A percentile compares a stretch with the other conserved stretches of the same genome.
Conservation (phyloP, 192 early-diverging fungal genomes). For the Neocallimastix lanati region DNA sequence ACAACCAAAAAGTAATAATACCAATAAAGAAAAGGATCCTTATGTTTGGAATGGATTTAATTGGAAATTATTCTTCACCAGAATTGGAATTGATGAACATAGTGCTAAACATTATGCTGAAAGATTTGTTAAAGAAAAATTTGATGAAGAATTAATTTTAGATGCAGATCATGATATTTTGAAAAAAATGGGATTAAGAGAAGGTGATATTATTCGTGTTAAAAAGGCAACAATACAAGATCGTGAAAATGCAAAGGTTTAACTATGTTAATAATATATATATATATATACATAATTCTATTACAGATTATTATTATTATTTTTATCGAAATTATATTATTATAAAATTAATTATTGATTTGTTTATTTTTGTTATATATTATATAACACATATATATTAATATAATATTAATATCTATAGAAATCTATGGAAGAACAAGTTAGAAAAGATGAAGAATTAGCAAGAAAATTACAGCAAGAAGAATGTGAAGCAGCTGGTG, state of each 20-base stretch:
- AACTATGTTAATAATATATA: too few relatives aligned
- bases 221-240: conserved; percentile 24
- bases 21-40: too few relatives aligned
- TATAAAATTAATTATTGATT: too few relatives aligned
- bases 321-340: too few relatives aligned
- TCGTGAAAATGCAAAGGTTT: not conserved
- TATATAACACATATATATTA: too few relatives aligned
- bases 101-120: conserved; percentile 65
- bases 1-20: too few relatives aligned
- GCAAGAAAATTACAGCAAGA: conserved; percentile 67
- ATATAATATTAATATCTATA: conserved; percentile 9
- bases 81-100: conserved; percentile 43
- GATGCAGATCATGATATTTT: conserved; percentile 58
- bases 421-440: conserved; percentile 21
- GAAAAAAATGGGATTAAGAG: conserved; percentile 60
- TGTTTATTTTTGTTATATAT: too few relatives aligned
- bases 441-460: conserved; percentile 58
- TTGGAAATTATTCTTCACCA: conserved; percentile 84
- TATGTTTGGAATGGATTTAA: conserved; percentile 60
- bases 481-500: conserved; percentile 9
- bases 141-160: conserved; percentile 62
- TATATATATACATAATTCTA: too few relatives aligned
- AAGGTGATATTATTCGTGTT: conserved; percentile 66
- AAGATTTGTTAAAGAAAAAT: conserved; percentile 66
- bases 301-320: too few relatives aligned